Conservation (phyloP, 2,329 filamentous ascomycete species). For the Fusarium sp. region DNA sequence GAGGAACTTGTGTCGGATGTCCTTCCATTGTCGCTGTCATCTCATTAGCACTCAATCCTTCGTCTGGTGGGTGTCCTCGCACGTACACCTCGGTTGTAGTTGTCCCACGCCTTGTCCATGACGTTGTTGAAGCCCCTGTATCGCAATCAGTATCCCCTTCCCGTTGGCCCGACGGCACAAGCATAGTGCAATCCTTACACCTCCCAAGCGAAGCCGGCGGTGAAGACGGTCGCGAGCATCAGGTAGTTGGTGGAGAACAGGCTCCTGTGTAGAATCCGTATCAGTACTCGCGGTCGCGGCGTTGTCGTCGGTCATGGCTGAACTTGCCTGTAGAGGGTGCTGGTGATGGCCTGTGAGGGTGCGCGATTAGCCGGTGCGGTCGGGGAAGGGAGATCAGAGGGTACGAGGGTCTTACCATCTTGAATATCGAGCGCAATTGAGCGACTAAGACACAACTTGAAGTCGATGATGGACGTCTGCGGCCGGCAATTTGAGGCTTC, state of each 20-base stretch:
- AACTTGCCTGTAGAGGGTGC: constrained; percentile 60
- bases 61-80: neutral
- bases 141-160: constrained; percentile 51
- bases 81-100: constrained; percentile 91
- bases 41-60: constrained; percentile 47
- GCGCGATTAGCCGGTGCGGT: constrained; percentile 55
- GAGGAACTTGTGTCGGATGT: constrained; percentile 93
- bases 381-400: neutral
- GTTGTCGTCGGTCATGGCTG: constrained; percentile 36
- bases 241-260: constrained; percentile 89
- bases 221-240: constrained; percentile 91
- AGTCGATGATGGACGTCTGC: constrained; percentile 47
- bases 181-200: constrained; percentile 75
- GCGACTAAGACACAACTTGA: constrained; percentile 46
- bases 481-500: constrained; percentile 48
- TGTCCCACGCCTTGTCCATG: constrained; percentile 92
- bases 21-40: constrained; percentile 97
- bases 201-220: constrained; percentile 90
- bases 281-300: constrained; percentile 45
- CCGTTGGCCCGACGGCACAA: constrained; percentile 35
- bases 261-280: constrained; percentile 68
- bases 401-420: constrained; percentile 54
- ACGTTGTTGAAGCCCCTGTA: constrained; percentile 84
- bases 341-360: constrained; percentile 55
- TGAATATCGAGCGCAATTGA: constrained; percentile 53